phyloP scores from a whole-genome alignment of 805 yeast genomes.

The Suhomyces xylopsoci region DNA sequence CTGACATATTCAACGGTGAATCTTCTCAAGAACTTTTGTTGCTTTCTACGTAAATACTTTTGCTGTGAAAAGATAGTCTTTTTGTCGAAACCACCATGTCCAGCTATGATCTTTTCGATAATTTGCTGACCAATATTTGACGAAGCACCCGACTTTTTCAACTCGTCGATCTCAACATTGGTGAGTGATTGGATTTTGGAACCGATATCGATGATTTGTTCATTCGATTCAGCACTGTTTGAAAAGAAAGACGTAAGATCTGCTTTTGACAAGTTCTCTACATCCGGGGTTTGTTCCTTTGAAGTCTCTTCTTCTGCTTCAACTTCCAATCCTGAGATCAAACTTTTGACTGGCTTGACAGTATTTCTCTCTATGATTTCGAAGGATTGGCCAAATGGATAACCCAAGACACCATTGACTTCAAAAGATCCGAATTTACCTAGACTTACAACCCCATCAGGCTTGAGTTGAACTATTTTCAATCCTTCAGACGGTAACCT shows the following conservation, averaged over 20 bases:
- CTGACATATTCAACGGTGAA: slow-evolving; percentile 80
- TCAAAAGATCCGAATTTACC: slow-evolving; percentile 91
- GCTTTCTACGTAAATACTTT: slow-evolving; percentile 87
- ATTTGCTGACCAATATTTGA: slow-evolving; percentile 68
- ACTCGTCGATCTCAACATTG: slow-evolving; percentile 76
- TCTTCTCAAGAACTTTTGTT: slow-evolving; percentile 82
- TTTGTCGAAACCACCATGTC: slow-evolving; percentile 83
- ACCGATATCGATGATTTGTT: slow-evolving; percentile 65
- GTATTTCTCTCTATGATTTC: slow-evolving; percentile 63
- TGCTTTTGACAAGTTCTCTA: slow-evolving; percentile 27
- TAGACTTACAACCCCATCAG: slow-evolving; percentile 60
- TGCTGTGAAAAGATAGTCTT: slow-evolving; percentile 89
- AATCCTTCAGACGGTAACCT: slow-evolving; percentile 79
- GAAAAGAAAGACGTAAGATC: slow-evolving; percentile 35
- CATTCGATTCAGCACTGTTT: slow-evolving; percentile 58
- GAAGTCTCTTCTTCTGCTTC: slow-evolving; percentile 14
- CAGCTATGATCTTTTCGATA: slow-evolving; percentile 74
- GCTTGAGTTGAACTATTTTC: slow-evolving; percentile 65
- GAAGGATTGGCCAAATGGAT: slow-evolving; percentile 83
- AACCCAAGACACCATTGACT: slow-evolving; percentile 73
- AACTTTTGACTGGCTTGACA: slow-evolving; percentile 48
- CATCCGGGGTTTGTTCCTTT: slow-evolving; percentile 16
- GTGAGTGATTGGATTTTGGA: slow-evolving; percentile 68
- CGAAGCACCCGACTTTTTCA: slow-evolving; percentile 69
- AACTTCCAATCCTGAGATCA: slow-evolving; percentile 18